A percentile compares a stretch with the other conserved stretches of the same genome.
phyloP scores from a whole-genome alignment of 768 basidiomycete genomes.

The Phallus indusiatus region DNA sequence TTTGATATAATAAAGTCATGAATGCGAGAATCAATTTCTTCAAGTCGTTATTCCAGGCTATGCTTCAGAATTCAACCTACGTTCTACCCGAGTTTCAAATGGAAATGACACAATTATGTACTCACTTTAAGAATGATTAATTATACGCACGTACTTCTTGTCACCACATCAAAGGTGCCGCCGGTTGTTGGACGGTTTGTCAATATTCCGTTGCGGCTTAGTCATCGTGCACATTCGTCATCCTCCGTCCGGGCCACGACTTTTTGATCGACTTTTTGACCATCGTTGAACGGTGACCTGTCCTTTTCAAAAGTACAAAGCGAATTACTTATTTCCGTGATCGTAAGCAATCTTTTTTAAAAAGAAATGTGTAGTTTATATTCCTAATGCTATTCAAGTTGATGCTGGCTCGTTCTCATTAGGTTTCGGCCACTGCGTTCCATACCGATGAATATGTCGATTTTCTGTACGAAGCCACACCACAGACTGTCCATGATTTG shows the following conservation, averaged over 20 bases:
- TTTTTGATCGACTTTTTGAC: too few species aligned
- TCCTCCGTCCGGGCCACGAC: too few species aligned
- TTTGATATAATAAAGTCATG: slow-evolving; percentile 60
- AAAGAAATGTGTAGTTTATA: not conserved
- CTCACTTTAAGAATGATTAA: slow-evolving; percentile 34
- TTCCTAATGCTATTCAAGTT: too few species aligned
- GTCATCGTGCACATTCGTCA: too few species aligned
- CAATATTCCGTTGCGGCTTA: too few species aligned
- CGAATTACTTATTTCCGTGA: slow-evolving; percentile 80
- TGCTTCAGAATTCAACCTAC: slow-evolving; percentile 6
- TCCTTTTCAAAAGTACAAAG: too few species aligned
- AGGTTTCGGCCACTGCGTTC: slow-evolving; percentile 77
- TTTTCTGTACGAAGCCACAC: slow-evolving; percentile 79
- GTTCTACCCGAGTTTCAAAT: too few species aligned
- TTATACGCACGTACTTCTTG: too few species aligned
- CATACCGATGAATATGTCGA: slow-evolving; percentile 99
- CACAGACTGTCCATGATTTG: slow-evolving; percentile 81
- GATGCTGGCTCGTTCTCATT: slow-evolving; percentile 74
- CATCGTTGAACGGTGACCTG: too few species aligned
- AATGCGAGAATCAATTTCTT: slow-evolving; percentile 58
- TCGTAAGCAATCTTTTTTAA: slow-evolving; percentile 30
- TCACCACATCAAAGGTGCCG: too few species aligned
- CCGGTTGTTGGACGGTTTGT: too few species aligned
- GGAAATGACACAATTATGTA: too few species aligned
- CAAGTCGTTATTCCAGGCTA: slow-evolving; percentile 68